These are phyloP conservation scores for Diaporthe caulivora DNA, from an alignment of 2,329 filamentous ascomycete species.

Conservation along the genomic window DNA sequence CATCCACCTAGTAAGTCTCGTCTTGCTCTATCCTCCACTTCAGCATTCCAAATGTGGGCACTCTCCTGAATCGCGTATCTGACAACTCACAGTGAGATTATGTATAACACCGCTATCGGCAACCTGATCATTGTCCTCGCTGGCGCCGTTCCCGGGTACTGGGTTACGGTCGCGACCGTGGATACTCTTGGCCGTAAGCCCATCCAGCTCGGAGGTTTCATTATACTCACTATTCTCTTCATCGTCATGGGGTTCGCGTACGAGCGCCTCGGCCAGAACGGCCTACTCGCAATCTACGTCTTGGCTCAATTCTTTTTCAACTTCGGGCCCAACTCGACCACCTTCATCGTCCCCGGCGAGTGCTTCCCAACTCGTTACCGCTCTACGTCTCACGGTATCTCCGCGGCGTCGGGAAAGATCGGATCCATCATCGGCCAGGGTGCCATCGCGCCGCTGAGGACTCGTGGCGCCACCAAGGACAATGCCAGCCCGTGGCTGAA, in stretches of 20 bases:
- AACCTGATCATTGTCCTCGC: conserved; percentile 85
- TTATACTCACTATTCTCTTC: conserved; percentile 71
- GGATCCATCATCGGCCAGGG: conserved; percentile 70
- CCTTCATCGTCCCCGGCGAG: conserved; percentile 69
- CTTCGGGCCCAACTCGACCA: conserved; percentile 69
- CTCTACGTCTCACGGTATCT: conserved; percentile 69
- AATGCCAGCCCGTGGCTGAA: conserved; percentile 75
- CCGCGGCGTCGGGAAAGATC: conserved; percentile 63
- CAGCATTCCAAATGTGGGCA: no score
- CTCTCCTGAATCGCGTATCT: neutral
- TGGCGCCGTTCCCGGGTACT: conserved; percentile 85
- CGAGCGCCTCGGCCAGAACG: conserved; percentile 62
- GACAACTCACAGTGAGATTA: conserved; percentile 66
- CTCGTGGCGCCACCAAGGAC: conserved; percentile 55
- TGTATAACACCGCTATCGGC: conserved; percentile 81
- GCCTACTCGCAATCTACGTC: conserved; percentile 67
- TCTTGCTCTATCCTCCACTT: neutral
- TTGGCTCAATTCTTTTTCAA: conserved; percentile 72
- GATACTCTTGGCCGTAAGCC: conserved; percentile 83
- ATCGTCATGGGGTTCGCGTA: conserved; percentile 74
- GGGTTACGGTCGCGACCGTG: conserved; percentile 78
- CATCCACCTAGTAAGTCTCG: conserved; percentile 56
- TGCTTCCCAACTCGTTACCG: conserved; percentile 69
- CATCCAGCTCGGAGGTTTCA: conserved; percentile 77
- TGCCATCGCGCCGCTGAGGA: conserved; percentile 67